Conservation (phyloP, 306 rosid genomes). For the Quercus alba region DNA sequence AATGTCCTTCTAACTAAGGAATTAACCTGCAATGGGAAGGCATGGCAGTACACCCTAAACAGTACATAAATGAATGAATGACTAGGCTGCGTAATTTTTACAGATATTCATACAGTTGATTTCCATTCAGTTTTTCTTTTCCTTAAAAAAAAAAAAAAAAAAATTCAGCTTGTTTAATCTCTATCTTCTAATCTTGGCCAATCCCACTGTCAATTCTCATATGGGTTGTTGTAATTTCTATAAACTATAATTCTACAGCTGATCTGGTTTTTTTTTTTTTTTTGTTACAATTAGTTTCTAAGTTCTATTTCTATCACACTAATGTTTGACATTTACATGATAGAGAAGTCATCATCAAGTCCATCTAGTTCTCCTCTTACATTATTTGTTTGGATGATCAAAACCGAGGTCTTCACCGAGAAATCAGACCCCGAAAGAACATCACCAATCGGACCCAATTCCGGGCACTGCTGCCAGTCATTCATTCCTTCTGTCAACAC, state of each 20-base stretch:
- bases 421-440: slow-evolving; percentile 91
- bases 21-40: too few species aligned
- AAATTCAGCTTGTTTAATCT: not conserved
- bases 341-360: slow-evolving; percentile 79
- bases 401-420: slow-evolving; percentile 52
- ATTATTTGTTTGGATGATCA: slow-evolving; percentile 76
- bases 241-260: slow-evolving; percentile 27
- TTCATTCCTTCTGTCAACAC: slow-evolving; percentile 77
- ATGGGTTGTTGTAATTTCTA: slow-evolving; percentile 36
- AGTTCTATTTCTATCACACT: slow-evolving; percentile 40
- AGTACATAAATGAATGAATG: too few species aligned
- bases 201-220: slow-evolving; percentile 23
- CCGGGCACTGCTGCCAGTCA: slow-evolving; percentile 95
- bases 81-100: not conserved
- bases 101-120: not conserved
- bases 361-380: slow-evolving; percentile 82
- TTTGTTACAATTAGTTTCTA: slow-evolving; percentile 36
- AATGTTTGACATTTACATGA: slow-evolving; percentile 48
- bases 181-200: not conserved
- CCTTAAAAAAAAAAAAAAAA: too few species aligned
- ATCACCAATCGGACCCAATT: slow-evolving; percentile 92
- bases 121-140: not conserved
- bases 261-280: not conserved
- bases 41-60: too few species aligned
- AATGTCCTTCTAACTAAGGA: too few species aligned